Conservation (phyloP, 2,329 filamentous ascomycete species). For the Colletotrichum zoysiae region DNA sequence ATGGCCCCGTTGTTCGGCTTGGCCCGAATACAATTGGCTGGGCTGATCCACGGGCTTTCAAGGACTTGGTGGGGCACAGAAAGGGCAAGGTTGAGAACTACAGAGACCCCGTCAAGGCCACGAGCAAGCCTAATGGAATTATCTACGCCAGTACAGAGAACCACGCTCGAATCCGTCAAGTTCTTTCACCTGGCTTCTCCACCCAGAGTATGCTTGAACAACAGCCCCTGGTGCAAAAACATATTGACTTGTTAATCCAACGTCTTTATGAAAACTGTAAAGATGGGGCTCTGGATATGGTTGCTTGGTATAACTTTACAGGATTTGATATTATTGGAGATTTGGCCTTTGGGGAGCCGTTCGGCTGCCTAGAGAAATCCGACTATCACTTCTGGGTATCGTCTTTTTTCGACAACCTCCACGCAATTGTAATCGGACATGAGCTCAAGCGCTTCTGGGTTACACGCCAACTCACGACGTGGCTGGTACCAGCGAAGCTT, state of each 20-base stretch:
- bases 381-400: conserved; percentile 47
- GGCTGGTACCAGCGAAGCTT: conserved; percentile 14
- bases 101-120: conserved; percentile 28
- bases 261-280: conserved; percentile 46
- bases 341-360: conserved; percentile 48
- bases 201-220: conserved; percentile 49
- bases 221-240: conserved; percentile 46
- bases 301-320: conserved; percentile 43
- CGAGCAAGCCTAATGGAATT: conserved; percentile 27
- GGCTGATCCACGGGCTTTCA: conserved; percentile 52
- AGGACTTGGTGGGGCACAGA: conserved; percentile 54
- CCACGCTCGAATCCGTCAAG: conserved; percentile 44
- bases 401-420: conserved; percentile 43
- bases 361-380: conserved; percentile 45
- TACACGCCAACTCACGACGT: conserved; percentile 7
- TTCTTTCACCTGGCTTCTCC: conserved; percentile 49
- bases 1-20: conserved; percentile 54
- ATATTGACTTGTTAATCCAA: conserved; percentile 49
- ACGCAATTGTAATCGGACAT: conserved; percentile 10
- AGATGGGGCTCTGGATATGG: conserved; percentile 26
- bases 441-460: conserved; percentile 17
- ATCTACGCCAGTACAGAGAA: conserved; percentile 31
- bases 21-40: conserved; percentile 56
- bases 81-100: conserved; percentile 24
- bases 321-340: conserved; percentile 35